These are phyloP conservation scores for Pelargonium nanum DNA, from an alignment of 345 rosid genomes.

Conservation along the genomic window DNA sequence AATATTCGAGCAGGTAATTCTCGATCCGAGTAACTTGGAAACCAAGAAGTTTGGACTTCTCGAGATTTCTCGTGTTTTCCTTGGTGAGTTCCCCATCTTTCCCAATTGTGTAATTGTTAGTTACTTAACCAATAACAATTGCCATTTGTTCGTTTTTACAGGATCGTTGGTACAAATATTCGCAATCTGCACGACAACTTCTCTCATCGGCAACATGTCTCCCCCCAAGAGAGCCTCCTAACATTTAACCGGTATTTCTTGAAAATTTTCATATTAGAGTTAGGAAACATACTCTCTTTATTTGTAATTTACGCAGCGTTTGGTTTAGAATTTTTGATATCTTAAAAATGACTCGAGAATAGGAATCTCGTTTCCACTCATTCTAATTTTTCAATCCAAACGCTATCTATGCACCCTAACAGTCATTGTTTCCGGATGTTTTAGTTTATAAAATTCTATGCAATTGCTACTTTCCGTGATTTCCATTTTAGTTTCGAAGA, in stretches of 20 bases:
- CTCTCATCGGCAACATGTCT: conserved; percentile 58
- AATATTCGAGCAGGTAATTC: conserved; percentile 15
- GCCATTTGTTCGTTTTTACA: conserved; percentile 8
- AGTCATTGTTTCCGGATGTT: no score
- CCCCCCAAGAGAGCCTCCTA: conserved; percentile 59
- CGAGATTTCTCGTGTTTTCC: conserved; percentile 24
- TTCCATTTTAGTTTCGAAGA: no score
- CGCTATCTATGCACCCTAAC: no score
- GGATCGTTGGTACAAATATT: conserved; percentile 39
- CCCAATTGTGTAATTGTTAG: not conserved
- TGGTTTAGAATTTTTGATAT: no score
- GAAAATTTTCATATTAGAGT: no score
- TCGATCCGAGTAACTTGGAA: conserved; percentile 21
- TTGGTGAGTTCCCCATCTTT: conserved; percentile 25
- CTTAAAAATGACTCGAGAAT: no score
- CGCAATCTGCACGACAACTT: conserved; percentile 22
- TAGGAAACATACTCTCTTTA: no score
- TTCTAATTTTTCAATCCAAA: no score
- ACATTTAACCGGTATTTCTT: not conserved
- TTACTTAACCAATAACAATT: not conserved
- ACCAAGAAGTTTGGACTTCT: conserved; percentile 26
- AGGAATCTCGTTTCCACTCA: no score
- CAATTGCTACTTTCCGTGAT: no score
- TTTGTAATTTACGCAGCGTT: no score
- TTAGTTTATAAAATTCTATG: no score